phyloP scores from a whole-genome alignment of 2,329 filamentous ascomycete genomes.

The Diaporthe velutina region DNA sequence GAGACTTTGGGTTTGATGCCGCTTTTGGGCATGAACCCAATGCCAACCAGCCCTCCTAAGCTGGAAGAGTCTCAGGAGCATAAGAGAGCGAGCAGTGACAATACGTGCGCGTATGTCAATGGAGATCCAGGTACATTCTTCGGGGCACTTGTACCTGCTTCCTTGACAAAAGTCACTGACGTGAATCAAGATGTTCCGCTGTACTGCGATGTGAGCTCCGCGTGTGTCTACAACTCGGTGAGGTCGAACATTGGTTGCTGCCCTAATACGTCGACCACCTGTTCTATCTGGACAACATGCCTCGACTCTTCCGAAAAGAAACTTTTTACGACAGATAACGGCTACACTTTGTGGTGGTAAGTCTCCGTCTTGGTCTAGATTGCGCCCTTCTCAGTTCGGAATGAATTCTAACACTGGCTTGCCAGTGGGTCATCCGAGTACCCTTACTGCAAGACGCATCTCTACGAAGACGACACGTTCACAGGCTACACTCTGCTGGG shows the following conservation, averaged over 20 bases:
- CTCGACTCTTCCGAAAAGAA: conserved; percentile 44
- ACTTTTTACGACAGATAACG: conserved; percentile 43
- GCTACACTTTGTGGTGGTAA: conserved; percentile 50
- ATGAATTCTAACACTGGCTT: background rate
- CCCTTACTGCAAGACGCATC: conserved; percentile 49
- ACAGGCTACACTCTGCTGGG: conserved; percentile 48
- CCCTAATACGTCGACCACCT: conserved; percentile 42
- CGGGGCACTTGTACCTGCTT: background rate
- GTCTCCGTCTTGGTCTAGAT: conserved; percentile 27
- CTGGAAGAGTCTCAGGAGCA: background rate
- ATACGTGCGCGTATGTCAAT: conserved; percentile 50
- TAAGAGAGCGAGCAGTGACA: conserved; percentile 45
- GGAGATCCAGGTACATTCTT: conserved; percentile 44
- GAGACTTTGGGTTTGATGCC: conserved; percentile 34
- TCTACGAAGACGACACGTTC: conserved; percentile 44
- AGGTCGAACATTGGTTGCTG: conserved; percentile 50
- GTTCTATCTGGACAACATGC: conserved; percentile 47
- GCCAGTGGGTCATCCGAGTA: conserved; percentile 42
- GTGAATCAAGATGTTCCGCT: conserved; percentile 41
- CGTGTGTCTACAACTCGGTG: conserved; percentile 48
- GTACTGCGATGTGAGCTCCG: conserved; percentile 45
- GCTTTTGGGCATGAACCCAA: conserved; percentile 28
- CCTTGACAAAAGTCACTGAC: conserved; percentile 11
- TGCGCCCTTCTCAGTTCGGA: background rate
- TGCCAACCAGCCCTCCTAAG: conserved; percentile 34